phyloP scores from a whole-genome alignment of 2,329 filamentous ascomycete genomes.

The Chaetomiaceae sp. region DNA sequence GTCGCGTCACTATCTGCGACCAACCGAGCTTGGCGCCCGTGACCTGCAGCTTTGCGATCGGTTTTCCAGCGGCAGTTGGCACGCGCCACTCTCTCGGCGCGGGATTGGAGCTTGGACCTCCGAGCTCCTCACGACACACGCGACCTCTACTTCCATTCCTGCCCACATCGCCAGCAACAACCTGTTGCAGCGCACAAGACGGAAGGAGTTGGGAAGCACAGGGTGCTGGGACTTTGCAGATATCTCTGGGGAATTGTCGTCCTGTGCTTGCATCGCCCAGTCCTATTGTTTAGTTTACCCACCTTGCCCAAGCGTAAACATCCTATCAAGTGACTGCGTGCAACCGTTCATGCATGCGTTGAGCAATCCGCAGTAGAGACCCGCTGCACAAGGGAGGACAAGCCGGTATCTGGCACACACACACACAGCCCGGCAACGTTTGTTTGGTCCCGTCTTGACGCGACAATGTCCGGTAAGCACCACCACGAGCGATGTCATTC shows the following conservation, averaged over 20 bases:
- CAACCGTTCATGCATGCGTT: slow-evolving; percentile 22
- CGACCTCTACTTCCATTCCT: slow-evolving; percentile 1
- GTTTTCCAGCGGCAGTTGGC: background rate
- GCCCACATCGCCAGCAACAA: background rate
- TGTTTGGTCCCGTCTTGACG: slow-evolving; percentile 10
- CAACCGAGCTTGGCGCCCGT: background rate
- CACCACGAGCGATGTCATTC: slow-evolving; percentile 8
- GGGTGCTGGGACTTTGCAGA: slow-evolving; percentile 11
- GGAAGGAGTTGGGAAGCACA: slow-evolving; percentile 11
- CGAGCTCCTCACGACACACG: slow-evolving; percentile 2
- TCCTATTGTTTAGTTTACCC: slow-evolving; percentile 14
- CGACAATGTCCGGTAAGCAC: slow-evolving; percentile 30
- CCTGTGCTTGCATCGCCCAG: slow-evolving; percentile 6
- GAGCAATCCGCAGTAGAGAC: slow-evolving; percentile 22
- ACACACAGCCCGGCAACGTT: slow-evolving; percentile 9
- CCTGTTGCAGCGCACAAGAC: background rate
- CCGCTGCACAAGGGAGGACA: slow-evolving; percentile 15
- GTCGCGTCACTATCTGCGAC: background rate
- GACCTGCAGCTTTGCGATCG: background rate
- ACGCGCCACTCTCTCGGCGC: slow-evolving; percentile 5
- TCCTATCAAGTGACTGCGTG: slow-evolving; percentile 24
- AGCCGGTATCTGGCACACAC: slow-evolving; percentile 12
- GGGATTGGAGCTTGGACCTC: slow-evolving; percentile 17
- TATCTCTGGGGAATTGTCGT: slow-evolving; percentile 15
- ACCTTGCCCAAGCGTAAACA: slow-evolving; percentile 22